These are phyloP conservation scores for Kokia cookei DNA, from an alignment of 441 rosid genomes.

Conservation along the genomic window DNA sequence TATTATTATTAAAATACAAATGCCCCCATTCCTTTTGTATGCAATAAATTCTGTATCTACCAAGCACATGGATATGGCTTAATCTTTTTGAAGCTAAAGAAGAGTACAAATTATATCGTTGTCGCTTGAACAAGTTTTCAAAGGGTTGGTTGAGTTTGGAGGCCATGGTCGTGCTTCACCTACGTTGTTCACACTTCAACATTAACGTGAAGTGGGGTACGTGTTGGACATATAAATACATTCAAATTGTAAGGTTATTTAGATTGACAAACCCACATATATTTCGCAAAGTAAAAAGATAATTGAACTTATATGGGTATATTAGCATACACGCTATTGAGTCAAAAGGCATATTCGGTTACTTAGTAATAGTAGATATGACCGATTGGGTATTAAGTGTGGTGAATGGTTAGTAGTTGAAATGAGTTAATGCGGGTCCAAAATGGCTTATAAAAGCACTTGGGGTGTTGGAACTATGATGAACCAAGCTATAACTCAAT, in stretches of 20 bases:
- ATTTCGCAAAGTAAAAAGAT: no score
- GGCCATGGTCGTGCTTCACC: neutral
- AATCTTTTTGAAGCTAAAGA: neutral
- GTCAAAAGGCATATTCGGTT: neutral
- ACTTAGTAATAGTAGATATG: neutral
- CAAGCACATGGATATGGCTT: conserved; percentile 18
- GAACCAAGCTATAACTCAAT: neutral
- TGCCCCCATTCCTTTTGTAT: neutral
- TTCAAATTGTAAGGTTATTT: no score
- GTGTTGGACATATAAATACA: no score
- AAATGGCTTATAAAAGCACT: conserved; percentile 12
- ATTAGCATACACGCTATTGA: no score
- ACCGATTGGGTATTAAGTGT: conserved; percentile 11
- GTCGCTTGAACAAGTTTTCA: neutral
- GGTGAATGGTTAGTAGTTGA: conserved; percentile 38
- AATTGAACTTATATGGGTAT: neutral
- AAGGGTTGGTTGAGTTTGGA: neutral
- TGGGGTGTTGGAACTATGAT: neutral
- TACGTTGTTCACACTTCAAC: neutral
- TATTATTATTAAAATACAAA: no score
- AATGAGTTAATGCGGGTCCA: conserved; percentile 25
- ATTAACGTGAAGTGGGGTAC: neutral
- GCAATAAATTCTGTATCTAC: conserved; percentile 30
- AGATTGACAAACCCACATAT: neutral
- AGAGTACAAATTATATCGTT: neutral